Base-by-base conservation (phyloP, 2,329 filamentous ascomycete species). In the Colletotrichum lindemuthianum region DNA sequence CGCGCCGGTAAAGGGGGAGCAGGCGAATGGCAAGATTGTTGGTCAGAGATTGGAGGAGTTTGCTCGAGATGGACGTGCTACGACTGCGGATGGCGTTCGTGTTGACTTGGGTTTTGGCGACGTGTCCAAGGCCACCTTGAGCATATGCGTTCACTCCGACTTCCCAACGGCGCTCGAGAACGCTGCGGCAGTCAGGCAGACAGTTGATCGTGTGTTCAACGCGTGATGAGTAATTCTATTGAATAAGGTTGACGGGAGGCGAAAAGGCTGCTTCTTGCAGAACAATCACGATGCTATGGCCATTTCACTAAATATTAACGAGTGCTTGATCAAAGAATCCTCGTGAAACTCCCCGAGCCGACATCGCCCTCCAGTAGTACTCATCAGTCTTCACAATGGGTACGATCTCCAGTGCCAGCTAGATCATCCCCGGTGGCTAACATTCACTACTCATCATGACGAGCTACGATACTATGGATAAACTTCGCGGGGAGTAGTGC, bases 71-170 rank as follows among this genome's bases (percentile, higher is more conserved):
- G 24, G 24, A 24, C 24, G 1, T 32, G 32, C 15, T 56, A 45
- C 34, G 47, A 33, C 34, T 16, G 33, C 37, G 11, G 49, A 37
- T 15, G 6, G 36, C 10, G 15, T 16, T 9, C 1, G 34, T 13
- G 11, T 39, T 39, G 33, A 12, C 39, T 8, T 39, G 24, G 0
- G 49, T 16, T 48, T 55, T 15, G 9, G 50, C 2, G 2, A 33
- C 33, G 5, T 32, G 53, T 59, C 43, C 11, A 41, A 2, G 50
- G 50, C 12, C 40, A 54, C 7, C 24, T 60, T 60, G 8, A 60
- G 51, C 11, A 56, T 60, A 9, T 60, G 51, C 3, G 24, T 60
- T 4, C 58, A 60, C 15, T 56, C 58, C 1, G 58, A 60, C 3
- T 37, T 56, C 37, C 43, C 51, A 1, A 41, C 43, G n/a, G 51